Evolutionary conservation across 2,329 filamentous ascomycete species (phyloP).

Genomic region (Xylaria multiplex): DNA sequence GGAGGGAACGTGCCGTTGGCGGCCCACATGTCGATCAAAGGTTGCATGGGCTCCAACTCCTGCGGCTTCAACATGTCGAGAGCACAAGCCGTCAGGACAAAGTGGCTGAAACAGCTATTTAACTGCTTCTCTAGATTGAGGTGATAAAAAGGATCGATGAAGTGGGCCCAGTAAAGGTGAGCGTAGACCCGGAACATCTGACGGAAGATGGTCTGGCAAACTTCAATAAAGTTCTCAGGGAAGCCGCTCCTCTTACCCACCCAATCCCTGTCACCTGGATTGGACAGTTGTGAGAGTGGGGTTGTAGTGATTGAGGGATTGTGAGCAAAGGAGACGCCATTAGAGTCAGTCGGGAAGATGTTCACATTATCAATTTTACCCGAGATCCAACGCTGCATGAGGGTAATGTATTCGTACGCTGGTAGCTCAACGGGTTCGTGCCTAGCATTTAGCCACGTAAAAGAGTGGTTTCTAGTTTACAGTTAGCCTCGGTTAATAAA

Average conservation of each 20-base stretch:
- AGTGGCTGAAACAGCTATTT: constrained; percentile 89
- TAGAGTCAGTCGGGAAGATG: constrained; percentile 89
- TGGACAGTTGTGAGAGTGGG: constrained; percentile 71
- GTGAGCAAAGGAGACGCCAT: constrained; percentile 72
- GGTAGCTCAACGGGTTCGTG: constrained; percentile 91
- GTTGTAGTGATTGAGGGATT: constrained; percentile 68
- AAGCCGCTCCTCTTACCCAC: constrained; percentile 93
- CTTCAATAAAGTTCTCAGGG: constrained; percentile 85
- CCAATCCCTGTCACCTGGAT: constrained; percentile 74
- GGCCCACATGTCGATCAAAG: constrained; percentile 90
- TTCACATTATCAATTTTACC: constrained; percentile 91
- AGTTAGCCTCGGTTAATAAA: constrained; percentile 4
- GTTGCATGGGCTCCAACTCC: constrained; percentile 96
- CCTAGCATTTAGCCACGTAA: constrained; percentile 93
- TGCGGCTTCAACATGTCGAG: constrained; percentile 86
- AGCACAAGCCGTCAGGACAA: constrained; percentile 81
- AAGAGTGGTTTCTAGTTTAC: constrained; percentile 78
- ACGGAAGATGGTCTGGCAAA: constrained; percentile 93
- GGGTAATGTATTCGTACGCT: constrained; percentile 90
- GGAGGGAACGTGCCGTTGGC: constrained; percentile 87
- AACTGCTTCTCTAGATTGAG: constrained; percentile 82
- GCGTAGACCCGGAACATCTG: constrained; percentile 99
- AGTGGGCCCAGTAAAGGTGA: constrained; percentile 98
- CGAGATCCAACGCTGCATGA: constrained; percentile 97
- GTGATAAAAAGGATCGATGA: constrained; percentile 83